Evolutionary conservation across 2,329 filamentous ascomycete species (phyloP).

Genomic region (Penicillium sp.): DNA sequence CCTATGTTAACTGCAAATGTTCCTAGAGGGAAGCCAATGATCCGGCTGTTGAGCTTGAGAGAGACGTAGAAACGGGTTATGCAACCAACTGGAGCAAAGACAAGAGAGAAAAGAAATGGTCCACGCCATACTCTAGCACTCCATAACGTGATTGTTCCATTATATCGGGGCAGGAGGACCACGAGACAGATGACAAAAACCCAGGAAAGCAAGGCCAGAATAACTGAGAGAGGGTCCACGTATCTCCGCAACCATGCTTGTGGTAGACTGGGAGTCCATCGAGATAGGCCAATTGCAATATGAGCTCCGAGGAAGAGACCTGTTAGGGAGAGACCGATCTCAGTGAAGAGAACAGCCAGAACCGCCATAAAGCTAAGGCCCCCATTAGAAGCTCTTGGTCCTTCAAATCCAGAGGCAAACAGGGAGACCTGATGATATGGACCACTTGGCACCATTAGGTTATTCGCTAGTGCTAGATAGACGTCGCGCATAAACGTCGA

Average conservation of each 20-base stretch:
- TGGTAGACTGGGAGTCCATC: conserved; percentile 63
- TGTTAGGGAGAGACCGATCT: conserved; percentile 69
- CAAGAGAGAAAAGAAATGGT: background rate
- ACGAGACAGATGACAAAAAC: background rate
- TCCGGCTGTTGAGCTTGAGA: background rate
- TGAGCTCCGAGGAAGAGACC: conserved; percentile 74
- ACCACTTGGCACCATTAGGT: conserved; percentile 44
- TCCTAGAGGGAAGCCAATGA: background rate
- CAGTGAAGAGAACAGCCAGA: conserved; percentile 71
- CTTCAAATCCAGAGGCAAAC: conserved; percentile 35
- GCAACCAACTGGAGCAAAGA: background rate
- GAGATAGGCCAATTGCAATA: conserved; percentile 65
- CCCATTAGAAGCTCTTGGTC: conserved; percentile 59
- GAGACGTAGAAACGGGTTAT: background rate
- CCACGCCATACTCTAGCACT: background rate
- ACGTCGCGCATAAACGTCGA: conserved; percentile 80
- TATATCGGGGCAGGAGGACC: background rate
- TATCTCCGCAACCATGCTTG: conserved; percentile 55
- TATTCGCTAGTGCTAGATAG: conserved; percentile 63
- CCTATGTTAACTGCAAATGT: conserved; percentile 1
- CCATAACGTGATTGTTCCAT: background rate
- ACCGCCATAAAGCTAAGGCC: conserved; percentile 81
- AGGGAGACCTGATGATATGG: conserved; percentile 44
- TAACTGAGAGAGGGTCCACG: background rate
- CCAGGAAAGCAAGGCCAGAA: background rate